These are phyloP conservation scores for Somion occarium DNA, from an alignment of 1,284 basidiomycete species.

Conservation along the genomic window DNA sequence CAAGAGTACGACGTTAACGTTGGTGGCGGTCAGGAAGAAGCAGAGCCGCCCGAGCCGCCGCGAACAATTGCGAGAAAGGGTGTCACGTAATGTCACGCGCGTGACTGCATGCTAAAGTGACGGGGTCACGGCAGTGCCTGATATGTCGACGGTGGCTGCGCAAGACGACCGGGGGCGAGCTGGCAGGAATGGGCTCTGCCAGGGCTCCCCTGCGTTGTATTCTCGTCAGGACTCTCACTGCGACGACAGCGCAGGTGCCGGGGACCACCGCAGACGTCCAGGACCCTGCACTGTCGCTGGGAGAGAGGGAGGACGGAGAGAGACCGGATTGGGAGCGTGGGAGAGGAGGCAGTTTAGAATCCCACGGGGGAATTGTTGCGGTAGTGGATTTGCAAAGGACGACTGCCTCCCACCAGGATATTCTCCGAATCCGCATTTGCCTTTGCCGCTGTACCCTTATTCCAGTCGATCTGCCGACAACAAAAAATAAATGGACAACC, in stretches of 20 bases:
- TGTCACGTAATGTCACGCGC: conserved; percentile 7
- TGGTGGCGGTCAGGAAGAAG: conserved; percentile 19
- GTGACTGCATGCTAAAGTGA: background rate
- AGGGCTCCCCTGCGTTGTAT: too few relatives aligned
- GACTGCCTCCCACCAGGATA: background rate
- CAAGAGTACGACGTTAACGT: background rate
- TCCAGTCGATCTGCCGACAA: conserved; percentile 19
- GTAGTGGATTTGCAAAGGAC: too few relatives aligned
- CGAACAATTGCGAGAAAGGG: background rate
- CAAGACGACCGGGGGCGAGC: background rate
- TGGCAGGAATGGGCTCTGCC: too few relatives aligned
- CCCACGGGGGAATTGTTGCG: too few relatives aligned
- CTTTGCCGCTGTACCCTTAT: conserved; percentile 25
- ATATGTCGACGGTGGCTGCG: background rate
- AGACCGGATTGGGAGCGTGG: conserved; percentile 10
- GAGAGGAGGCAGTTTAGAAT: too few relatives aligned
- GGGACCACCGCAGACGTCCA: too few relatives aligned
- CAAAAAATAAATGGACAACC: conserved; percentile 55
- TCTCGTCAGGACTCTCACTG: too few relatives aligned
- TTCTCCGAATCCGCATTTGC: conserved; percentile 15
- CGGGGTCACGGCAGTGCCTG: background rate
- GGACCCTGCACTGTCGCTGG: conserved; percentile 2
- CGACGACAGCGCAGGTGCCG: too few relatives aligned
- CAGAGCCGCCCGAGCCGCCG: conserved; percentile 8
- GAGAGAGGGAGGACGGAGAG: conserved; percentile 1